Percentiles rank a stretch among this genome's conserved stretches.
Conservation (phyloP, 83 land plant species). For the Diphasiastrum complanatum region DNA sequence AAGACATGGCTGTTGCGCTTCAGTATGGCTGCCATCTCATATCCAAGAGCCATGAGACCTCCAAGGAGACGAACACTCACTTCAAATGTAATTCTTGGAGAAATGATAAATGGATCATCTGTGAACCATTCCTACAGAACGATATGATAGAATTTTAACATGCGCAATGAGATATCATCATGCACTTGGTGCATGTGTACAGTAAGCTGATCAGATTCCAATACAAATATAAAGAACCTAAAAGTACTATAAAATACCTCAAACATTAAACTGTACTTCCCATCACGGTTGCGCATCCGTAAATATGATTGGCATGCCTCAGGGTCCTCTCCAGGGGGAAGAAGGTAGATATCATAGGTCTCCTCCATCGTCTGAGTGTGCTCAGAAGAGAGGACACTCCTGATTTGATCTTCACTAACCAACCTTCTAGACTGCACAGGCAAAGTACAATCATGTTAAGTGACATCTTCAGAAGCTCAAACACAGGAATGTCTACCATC, state of each 20-base stretch:
- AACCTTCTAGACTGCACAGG: slow-evolving; percentile 55
- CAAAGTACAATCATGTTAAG: no score
- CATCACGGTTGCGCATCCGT: slow-evolving; percentile 86
- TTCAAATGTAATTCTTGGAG: slow-evolving; percentile 89
- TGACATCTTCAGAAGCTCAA: no score
- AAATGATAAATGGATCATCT: slow-evolving; percentile 74
- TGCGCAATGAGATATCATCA: neutral
- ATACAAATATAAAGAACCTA: neutral
- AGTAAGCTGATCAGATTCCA: neutral
- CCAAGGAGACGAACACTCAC: slow-evolving; percentile 92
- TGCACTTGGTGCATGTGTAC: neutral
- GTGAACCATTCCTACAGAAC: slow-evolving; percentile 80
- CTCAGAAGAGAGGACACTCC: slow-evolving; percentile 43
- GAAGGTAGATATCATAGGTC: slow-evolving; percentile 84
- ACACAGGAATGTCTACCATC: no score
- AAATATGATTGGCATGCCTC: slow-evolving; percentile 88
- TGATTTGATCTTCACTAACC: slow-evolving; percentile 58
- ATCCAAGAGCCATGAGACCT: slow-evolving; percentile 81
- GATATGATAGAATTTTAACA: neutral
- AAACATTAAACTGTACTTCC: slow-evolving; percentile 95
- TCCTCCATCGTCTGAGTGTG: slow-evolving; percentile 56
- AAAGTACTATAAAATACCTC: slow-evolving; percentile 46
- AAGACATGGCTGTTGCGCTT: slow-evolving; percentile 77
- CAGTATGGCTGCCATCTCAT: slow-evolving; percentile 71
- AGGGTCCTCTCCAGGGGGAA: slow-evolving; percentile 95